Evolutionary conservation across 2,329 filamentous ascomycete genomes (phyloP).

Genomic region (Aspergillus viridinutans): DNA sequence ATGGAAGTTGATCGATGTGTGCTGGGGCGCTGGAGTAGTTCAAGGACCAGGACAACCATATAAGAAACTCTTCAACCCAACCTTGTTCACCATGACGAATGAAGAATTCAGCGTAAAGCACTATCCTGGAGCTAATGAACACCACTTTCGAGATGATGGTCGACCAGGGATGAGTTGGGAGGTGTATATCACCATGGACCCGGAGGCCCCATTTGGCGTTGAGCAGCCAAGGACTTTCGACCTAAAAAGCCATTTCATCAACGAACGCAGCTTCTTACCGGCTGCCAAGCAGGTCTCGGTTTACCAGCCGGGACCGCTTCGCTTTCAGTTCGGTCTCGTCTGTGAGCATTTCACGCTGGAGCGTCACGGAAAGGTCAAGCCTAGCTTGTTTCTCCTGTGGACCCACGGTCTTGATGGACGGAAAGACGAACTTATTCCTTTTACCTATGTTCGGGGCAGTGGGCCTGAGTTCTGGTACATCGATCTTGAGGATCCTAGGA

Average conservation of each 20-base stretch:
- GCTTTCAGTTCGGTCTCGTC: constrained; percentile 74
- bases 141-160: constrained; percentile 69
- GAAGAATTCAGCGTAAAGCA: constrained; percentile 77
- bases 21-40: constrained; percentile 84
- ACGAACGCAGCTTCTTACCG: constrained; percentile 59
- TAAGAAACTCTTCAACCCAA: constrained; percentile 63
- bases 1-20: constrained; percentile 89
- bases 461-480: constrained; percentile 71
- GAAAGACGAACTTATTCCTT: constrained; percentile 63
- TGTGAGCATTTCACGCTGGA: constrained; percentile 82
- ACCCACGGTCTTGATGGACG: constrained; percentile 64
- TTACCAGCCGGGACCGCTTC: constrained; percentile 53
- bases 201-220: constrained; percentile 41
- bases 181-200: constrained; percentile 68
- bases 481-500: constrained; percentile 61
- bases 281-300: constrained; percentile 57
- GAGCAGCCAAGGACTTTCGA: constrained; percentile 47
- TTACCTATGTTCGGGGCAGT: constrained; percentile 50
- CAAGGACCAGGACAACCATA: constrained; percentile 54
- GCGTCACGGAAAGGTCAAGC: constrained; percentile 56
- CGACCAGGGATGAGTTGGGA: constrained; percentile 64
- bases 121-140: constrained; percentile 63
- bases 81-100: constrained; percentile 61
- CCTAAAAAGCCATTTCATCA: constrained; percentile 49
- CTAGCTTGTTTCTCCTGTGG: constrained; percentile 63